A percentile compares a stretch with the other conserved stretches of the same genome.
phyloP scores from a whole-genome alignment of 441 rosid genomes.

The Erodium moschatum region DNA sequence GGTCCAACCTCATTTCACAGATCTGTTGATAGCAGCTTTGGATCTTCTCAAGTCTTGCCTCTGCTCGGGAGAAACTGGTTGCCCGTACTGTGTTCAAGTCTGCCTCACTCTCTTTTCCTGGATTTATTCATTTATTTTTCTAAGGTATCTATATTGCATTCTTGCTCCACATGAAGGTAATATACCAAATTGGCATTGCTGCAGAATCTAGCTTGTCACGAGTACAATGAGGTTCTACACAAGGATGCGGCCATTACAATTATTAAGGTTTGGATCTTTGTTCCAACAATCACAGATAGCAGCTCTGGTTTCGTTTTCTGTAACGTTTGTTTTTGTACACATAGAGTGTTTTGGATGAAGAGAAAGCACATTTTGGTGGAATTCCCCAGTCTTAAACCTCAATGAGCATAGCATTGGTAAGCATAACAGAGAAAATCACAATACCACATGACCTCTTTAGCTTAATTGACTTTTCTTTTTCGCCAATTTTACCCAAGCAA shows the following conservation, averaged over 20 bases:
- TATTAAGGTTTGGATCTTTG: slow-evolving; percentile 40
- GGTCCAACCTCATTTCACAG: slow-evolving; percentile 67
- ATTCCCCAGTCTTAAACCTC: slow-evolving; percentile 12
- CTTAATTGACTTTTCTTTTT: neutral
- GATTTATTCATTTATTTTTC: neutral
- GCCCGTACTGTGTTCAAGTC: slow-evolving; percentile 82
- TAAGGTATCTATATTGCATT: neutral
- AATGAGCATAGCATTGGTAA: neutral
- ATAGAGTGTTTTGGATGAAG: slow-evolving; percentile 71
- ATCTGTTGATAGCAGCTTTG: slow-evolving; percentile 61
- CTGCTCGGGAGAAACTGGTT: slow-evolving; percentile 58
- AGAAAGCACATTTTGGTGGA: slow-evolving; percentile 38
- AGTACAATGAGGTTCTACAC: slow-evolving; percentile 68
- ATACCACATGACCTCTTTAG: neutral
- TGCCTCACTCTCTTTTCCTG: slow-evolving; percentile 8
- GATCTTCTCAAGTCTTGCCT: slow-evolving; percentile 57
- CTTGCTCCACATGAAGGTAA: neutral
- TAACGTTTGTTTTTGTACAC: slow-evolving; percentile 17
- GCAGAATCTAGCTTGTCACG: slow-evolving; percentile 59
- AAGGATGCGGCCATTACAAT: slow-evolving; percentile 73
- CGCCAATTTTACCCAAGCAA: neutral
- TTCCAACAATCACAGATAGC: slow-evolving; percentile 5
- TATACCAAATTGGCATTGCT: slow-evolving; percentile 10
- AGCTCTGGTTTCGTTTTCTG: neutral
- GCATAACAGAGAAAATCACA: neutral